Evolutionary conservation across 495 filamentous ascomycete species (phyloP).

Genomic region (Penicillium bovifimosum): DNA sequence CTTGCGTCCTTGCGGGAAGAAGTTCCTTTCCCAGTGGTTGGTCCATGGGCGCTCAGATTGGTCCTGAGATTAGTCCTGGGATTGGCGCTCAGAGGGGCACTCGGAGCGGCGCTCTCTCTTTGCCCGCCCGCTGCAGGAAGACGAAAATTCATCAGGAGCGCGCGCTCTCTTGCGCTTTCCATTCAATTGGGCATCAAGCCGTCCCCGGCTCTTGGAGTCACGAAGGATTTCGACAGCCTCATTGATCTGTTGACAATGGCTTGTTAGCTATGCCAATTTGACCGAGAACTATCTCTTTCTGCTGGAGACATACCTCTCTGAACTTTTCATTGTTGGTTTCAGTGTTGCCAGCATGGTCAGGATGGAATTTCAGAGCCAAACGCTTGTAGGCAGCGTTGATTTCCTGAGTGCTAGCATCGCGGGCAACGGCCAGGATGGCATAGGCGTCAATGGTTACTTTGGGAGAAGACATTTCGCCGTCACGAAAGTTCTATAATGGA

Average conservation of each 20-base stretch:
- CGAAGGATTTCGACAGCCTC: conserved; percentile 38
- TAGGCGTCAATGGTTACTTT: conserved; percentile 27
- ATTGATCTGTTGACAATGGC: conserved; percentile 24
- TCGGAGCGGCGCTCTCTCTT: not conserved
- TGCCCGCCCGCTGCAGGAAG: too few species aligned
- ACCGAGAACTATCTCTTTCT: not conserved
- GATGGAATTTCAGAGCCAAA: conserved; percentile 53
- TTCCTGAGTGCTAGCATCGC: conserved; percentile 29
- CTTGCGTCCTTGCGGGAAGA: too few species aligned
- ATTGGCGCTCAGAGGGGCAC: too few species aligned
- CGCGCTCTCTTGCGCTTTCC: not conserved
- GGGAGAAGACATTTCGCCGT: conserved; percentile 3
- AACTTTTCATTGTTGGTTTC: conserved; percentile 42
- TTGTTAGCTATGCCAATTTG: not conserved
- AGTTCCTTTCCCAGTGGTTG: too few species aligned
- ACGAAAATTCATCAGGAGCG: not conserved
- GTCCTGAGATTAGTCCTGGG: too few species aligned
- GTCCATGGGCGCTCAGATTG: too few species aligned
- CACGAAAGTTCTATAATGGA: not conserved
- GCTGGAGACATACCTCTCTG: conserved; percentile 21
- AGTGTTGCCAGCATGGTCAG: conserved; percentile 52
- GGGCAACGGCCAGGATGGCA: conserved; percentile 30
- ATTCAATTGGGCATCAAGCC: conserved; percentile 19
- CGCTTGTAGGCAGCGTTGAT: conserved; percentile 43
- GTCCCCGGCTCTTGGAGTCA: conserved; percentile 22